Conservation (phyloP, 371 early-diverging fungal genomes). For the Mucor plumbeus region DNA sequence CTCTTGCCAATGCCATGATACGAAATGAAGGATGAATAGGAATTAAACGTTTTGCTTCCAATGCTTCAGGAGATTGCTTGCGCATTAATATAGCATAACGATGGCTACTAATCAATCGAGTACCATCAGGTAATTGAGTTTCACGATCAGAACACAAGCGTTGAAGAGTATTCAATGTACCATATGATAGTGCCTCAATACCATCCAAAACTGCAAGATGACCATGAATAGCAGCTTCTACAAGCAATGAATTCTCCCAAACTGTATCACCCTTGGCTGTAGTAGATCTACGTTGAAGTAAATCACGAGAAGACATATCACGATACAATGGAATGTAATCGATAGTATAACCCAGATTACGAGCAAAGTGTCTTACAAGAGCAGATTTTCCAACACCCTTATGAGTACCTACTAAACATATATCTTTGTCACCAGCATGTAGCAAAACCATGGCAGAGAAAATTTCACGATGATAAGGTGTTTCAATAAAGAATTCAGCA, state of each 20-base stretch:
- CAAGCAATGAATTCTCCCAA: conserved; percentile 75
- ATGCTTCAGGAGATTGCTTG: conserved; percentile 47
- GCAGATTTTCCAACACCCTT: conserved; percentile 85
- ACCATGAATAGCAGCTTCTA: conserved; percentile 79
- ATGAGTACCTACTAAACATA: conserved; percentile 72
- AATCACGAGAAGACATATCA: conserved; percentile 87
- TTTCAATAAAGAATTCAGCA: conserved; percentile 72
- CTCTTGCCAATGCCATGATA: conserved; percentile 75
- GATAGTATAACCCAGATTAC: conserved; percentile 69
- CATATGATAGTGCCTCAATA: conserved; percentile 75
- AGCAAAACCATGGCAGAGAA: conserved; percentile 70
- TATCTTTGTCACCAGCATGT: conserved; percentile 71
- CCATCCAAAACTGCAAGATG: conserved; percentile 78
- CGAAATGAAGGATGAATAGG: conserved; percentile 81
- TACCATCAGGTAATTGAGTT: conserved; percentile 76
- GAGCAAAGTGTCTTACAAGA: conserved; percentile 73
- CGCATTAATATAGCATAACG: conserved; percentile 66
- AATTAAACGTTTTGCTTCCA: conserved; percentile 57
- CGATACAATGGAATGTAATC: conserved; percentile 79
- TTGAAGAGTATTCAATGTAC: conserved; percentile 73
- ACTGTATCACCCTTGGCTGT: conserved; percentile 76
- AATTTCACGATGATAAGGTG: conserved; percentile 69
- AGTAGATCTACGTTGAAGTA: conserved; percentile 82
- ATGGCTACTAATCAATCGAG: conserved; percentile 60
- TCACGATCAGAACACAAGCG: conserved; percentile 77